Base-by-base conservation (phyloP, 2,329 filamentous ascomycete species). In the Trichoderma cornu-damae region DNA sequence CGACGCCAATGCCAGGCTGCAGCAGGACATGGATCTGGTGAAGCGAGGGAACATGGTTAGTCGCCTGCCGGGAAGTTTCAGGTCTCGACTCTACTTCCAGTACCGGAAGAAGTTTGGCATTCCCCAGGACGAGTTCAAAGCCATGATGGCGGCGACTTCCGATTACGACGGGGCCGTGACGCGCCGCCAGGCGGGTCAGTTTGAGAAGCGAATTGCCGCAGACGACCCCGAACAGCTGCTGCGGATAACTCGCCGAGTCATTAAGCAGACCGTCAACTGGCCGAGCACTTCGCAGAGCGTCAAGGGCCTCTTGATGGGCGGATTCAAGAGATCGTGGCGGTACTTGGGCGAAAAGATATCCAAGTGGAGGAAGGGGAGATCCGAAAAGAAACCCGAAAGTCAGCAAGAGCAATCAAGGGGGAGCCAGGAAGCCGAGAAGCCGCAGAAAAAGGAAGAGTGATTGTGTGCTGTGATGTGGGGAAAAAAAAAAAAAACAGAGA, bases 21-120 rank as follows among this genome's bases (percentile, higher is more conserved):
- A 81, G 40, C 94, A 99, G 72, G 91, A 97, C 67, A 95, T 97
- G 91, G 89, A 96, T 66, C 89, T 92, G 0, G 75, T 89, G 58
- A 91, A 89, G 67, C 86, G 94, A 58, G 90, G 89, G 16, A 99
- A 99, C 72, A 99, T 99, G 90, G 93, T 99, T 8, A 85, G 94
- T 4, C 87, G 94, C 11, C 77, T 99, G 9, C 94, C 94, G 3
- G 87, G 88, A 65, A 80, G 85, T 5, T 97, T 99, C 79, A 84
- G 94, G 35, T 84, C 88, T 54, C 92, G 90, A 59, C 77, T 99
- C 0, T 99, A 99, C 75, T 96, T 96, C 72, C 86, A 92, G 66
- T 99, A 96, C 71, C 92, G 96, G 71, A 86, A 87, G 69, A 93
- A 96, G 67, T 95, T 92, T 67, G 81, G 83, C 57, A 94, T 99